Percentiles rank a stretch among this genome's conserved stretches.
Conservation (phyloP, 108 stramenopile genomes). For the Pseudonitzschia delicatissima region DNA sequence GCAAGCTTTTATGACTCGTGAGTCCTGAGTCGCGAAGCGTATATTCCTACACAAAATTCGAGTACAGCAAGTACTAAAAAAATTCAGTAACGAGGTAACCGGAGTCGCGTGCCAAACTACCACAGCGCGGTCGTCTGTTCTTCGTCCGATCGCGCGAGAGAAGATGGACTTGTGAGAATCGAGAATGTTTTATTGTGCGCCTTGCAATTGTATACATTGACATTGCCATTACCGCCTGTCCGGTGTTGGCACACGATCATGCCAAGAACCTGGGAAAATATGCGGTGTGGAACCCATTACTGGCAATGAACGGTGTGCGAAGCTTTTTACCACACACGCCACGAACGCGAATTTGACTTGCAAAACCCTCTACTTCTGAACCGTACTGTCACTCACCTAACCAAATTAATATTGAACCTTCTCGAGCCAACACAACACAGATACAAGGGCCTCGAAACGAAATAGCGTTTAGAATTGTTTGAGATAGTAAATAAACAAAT, state of each 20-base stretch:
- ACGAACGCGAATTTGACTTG: not conserved
- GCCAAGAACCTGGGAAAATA: too few species aligned
- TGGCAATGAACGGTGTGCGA: not conserved
- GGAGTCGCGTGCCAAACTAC: not conserved
- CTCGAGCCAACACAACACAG: not conserved
- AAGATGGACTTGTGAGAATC: too few species aligned
- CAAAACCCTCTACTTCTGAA: not conserved
- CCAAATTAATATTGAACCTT: too few species aligned
- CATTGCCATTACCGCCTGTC: too few species aligned
- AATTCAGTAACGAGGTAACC: slow-evolving; percentile 13
- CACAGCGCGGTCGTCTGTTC: not conserved
- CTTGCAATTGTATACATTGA: too few species aligned
- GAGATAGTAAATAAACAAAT: slow-evolving; percentile 11
- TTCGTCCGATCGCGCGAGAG: not conserved
- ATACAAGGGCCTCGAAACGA: not conserved
- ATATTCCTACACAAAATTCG: slow-evolving; percentile 1
- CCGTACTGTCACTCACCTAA: too few species aligned
- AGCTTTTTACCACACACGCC: not conserved
- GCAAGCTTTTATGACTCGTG: not conserved
- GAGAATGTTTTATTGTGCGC: too few species aligned
- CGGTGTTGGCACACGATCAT: too few species aligned
- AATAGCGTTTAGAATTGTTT: slow-evolving; percentile 10
- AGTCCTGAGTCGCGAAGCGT: slow-evolving; percentile 8
- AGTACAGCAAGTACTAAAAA: not conserved
- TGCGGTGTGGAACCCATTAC: slow-evolving; percentile 4